Evolutionary conservation across 257 asterid genomes (phyloP).

Genomic region (Eustoma russellianum): DNA sequence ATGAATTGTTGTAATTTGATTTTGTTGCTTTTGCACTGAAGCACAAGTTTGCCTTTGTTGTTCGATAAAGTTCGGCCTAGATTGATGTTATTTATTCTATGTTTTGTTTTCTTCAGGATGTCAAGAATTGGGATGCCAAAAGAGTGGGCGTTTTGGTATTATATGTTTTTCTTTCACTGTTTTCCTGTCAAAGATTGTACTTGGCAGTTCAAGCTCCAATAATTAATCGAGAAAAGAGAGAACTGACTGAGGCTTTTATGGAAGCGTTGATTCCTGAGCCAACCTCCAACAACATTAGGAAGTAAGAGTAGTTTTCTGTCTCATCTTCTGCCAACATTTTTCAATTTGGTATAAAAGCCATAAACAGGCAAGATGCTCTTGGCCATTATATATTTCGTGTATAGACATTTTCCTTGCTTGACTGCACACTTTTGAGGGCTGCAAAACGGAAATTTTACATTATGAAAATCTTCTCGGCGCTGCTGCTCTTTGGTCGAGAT

Average conservation of each 20-base stretch:
- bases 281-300: conserved; percentile 64
- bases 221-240: conserved; percentile 57
- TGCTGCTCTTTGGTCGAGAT: too few species aligned
- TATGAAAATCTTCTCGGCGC: too few species aligned
- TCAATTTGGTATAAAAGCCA: neutral
- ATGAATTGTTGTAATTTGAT: neutral
- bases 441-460: too few species aligned
- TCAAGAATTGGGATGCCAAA: conserved; percentile 72
- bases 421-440: too few species aligned
- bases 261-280: conserved; percentile 96
- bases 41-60: neutral
- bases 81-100: neutral
- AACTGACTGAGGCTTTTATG: conserved; percentile 86
- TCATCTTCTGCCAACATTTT: neutral
- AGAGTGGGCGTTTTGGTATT: conserved; percentile 61
- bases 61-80: neutral
- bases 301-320: conserved; percentile 31
- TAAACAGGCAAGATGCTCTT: neutral
- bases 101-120: conserved; percentile 41
- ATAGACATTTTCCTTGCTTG: too few species aligned
- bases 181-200: conserved; percentile 53
- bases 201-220: conserved; percentile 68
- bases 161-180: conserved; percentile 36
- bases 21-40: neutral
- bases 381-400: too few species aligned